Evolutionary conservation across 345 rosid species (phyloP), one percentile per base, ranked within the genome.

Genomic region (Salix koriyanagi): DNA sequence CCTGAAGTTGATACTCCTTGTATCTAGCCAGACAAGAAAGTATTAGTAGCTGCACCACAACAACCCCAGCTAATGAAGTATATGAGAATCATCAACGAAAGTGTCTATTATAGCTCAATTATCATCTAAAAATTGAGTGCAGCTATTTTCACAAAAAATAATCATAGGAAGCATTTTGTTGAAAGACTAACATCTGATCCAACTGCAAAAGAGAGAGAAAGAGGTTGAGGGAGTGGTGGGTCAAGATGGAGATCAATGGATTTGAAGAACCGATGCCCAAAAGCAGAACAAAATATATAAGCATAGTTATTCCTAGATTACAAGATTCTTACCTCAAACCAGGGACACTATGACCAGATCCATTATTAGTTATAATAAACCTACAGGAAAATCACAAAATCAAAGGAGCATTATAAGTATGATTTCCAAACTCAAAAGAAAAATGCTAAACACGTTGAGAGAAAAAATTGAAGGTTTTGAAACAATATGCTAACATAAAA

Each of bases 1-100:
- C 99, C 80, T 90, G 84, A 62, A 95, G 94, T 81, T 91, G 90
- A 84, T 95, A 95, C 82, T 95, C 99, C 87, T 95, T 95, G 89
- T 89, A 95, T 86, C 98, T 94, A 73, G 79, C 65, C 71, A 84
- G 60, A 67, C 28, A 70, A 72, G 50, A 72, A 69, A 10, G 14
- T 7, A 75, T 60, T n/a, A 79, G 72, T 37, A 34, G 42, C 37
- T 15, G 13, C 56, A 23, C 30, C 39, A 82, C 46, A 75, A 46
- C 23, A 54, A 70, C 56, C 36, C 39, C 6, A 58, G 36, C 48
- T 23, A 46, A 12, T 11, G 13, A 46, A 13, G 50, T 13, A 13
- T 46, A 46, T 4, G 16, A 46, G 50, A 46, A 46, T 46, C 50
- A 46, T 13, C 14, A 13, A 46, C 14, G 50, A 46, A 13, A 46